Evolutionary conservation across 2,329 filamentous ascomycete species (phyloP), one percentile per base, ranked within the genome.

Genomic region (Sarocladiaceae sp.): DNA sequence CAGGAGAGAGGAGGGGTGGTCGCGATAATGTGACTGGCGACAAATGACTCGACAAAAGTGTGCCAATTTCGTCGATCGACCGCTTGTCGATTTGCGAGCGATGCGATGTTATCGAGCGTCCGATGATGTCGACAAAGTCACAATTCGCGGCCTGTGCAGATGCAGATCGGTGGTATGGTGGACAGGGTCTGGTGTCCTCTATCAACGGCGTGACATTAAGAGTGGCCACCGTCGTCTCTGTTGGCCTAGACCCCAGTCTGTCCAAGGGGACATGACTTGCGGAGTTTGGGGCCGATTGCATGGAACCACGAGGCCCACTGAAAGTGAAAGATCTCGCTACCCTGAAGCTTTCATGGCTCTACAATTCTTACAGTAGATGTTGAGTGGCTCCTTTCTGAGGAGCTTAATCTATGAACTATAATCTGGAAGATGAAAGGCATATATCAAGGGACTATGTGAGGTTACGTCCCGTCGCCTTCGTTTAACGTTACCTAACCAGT

Each of bases 151-250:
- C n/a, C n/a, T n/a, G 15, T 33, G 29, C 22, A 13, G 44, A 13
- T 20, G 26, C 22, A 48, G 12, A 33, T 26, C 15, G 26, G 10
- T 15, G n/a, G 40, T 44, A 22, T 4, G 44, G 26, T 31, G 44
- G 33, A 12, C 47, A 10, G 31, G 47, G 31, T 36, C 47, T 36
- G 29, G 20, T 37, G 47, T 36, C 18, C 18, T 36, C n/a, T 33
- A 13, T 37, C 31, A 26, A 50, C 17, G 25, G 28, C 29, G 47
- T 50, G 20, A 23, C n/a, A 49, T 36, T 17, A 23, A 20, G 46
- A 49, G 46, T 50, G 47, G 47, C 47, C 47, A 50, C 47, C 47
- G 23, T 50, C 47, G 47, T 50, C 47, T 49, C 20, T 48, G 22
- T 31, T 48, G 44, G 44, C 17, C 33, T n/a, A n/a, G n/a, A n/a